Evolutionary conservation across 805 yeast species (phyloP), one percentile per base, ranked within the genome.

Genomic region (Yarrowia yakushimensis): DNA sequence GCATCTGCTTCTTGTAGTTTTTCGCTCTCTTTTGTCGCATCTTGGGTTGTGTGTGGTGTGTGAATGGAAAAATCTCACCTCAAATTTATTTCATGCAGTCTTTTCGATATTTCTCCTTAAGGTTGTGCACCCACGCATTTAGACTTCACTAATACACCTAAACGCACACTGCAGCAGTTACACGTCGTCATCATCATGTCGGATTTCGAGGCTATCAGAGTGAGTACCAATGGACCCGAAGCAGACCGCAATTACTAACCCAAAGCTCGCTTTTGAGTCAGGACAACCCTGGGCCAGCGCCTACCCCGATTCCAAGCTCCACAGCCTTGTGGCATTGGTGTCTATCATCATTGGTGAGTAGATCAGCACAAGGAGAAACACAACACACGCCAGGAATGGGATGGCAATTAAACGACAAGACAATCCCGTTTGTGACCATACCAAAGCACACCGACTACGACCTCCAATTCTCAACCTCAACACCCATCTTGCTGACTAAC

Each of bases 21-120:
- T 93, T 93, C 60, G 97, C 96, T 76, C 99, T 82, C 75, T 92
- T 93, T 77, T 93, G 97, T 80, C 96, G 90, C 99, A 93, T 93
- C 33, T 73, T 28, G 34, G 4, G 42, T 3, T 52, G 42, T 27
- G 34, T 20, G 18, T n/a, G 23, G 55, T 10, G 57, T 23, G 57
- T 48, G 20, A 25, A 46, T 33, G 1, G 15, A 33, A 23, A 22
- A 48, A 33, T 31, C 57, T 5, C 41, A 22, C n/a, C n/a, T 37
- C 36, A 54, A 37, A 54, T 37, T 30, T 33, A 50, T 27, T 30
- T 36, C 39, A 48, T 48, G 55, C 55, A 48, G 55, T 48, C 31
- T 48, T 48, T 48, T 48, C 55, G 55, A 48, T 48, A 48, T 30
- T 48, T 33, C 55, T 22, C 23, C 31, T 48, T 48, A 48, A 48